Base-by-base conservation (phyloP, 2,329 filamentous ascomycete genomes). In the Epicoccum sorghinum region DNA sequence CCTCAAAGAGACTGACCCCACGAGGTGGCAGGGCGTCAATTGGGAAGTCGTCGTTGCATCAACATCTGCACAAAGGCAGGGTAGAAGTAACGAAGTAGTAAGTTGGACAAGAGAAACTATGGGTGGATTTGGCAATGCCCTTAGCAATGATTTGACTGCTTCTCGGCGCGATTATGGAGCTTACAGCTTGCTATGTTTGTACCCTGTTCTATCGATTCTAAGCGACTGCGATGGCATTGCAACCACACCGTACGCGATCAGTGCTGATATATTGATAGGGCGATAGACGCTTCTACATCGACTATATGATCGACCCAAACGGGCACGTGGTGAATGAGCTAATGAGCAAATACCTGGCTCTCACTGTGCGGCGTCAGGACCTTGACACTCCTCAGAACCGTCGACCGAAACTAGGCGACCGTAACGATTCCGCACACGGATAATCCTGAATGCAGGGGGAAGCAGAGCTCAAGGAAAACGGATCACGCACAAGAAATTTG, bases 1-100 rank as follows among this genome's bases (percentile, higher is more conserved):
- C 12, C 66, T 73, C 8, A 64, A 66, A 1, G 65, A 67, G 35
- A 59, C 59, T 0, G 66, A 73, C 25, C 64, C 70, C 14, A 59
- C 53, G 4, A 65, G 67, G 38, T 74, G 71, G 71, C 67, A 69
- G 29, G 69, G 62, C 35, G 65, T 68, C 33, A 64, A 71, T 32
- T 73, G 70, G 70, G 57, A 60, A n/a, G 55, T 60, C 39, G 29
- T 47, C 12, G 14, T 43, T 30, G 42, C 52, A 41, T 32, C 41
- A 14, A 47, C 41, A 32, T 46, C 41, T 43, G 14, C 14, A 23
- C 41, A 50, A 42, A 37, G 45, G 42, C 18, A 36, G 30, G 18
- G 37, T 4, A 8, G 10, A 4, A 35, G 37, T 24, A 50, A 55
- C 12, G 41, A 25, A 46, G 46, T 41, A 43, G 46, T 55, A 55